Evolutionary conservation across 805 yeast genomes (phyloP), one percentile per base, ranked within the genome.

Genomic region (Candida mattraensis): DNA sequence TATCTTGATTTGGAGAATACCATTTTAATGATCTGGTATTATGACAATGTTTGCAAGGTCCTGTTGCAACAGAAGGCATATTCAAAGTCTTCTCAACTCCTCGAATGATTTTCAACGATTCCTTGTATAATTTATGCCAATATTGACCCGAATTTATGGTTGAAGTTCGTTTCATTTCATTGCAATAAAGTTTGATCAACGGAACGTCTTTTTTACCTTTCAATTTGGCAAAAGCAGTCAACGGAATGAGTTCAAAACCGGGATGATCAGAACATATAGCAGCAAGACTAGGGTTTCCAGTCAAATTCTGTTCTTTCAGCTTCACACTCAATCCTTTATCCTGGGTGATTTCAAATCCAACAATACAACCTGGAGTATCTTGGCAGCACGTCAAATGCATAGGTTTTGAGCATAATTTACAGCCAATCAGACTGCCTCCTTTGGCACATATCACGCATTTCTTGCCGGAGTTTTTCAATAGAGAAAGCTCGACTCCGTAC

Each of bases 351-450:
- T 62, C 65, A 48, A 84, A 82, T 2, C 89, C 91, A 30, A 79
- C 42, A 37, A 58, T 56, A 46, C 62, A 67, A n/a, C 64, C 64
- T 0, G 63, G 53, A 5, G 65, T 53, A 35, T 70, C 72, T 38
- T 72, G 75, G 10, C 80, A 80, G 64, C 87, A 83, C 0, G 80
- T 80, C 1, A 74, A 64, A 56, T 80, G 86, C 21, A 61, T 35
- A 10, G 47, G 37, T 30, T 49, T 54, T 3, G 58, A 45, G 50
- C 85, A 80, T 11, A 60, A 37, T 11, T 60, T 62, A 54, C 88
- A 80, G 10, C 46, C 48, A 2, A 66, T 48, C 29, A 78, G 52
- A 0, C 76, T 69, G 3, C 87, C 87, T 32, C 76, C 75, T 3
- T 35, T 41, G 7, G 61, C 57, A 43, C 84, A 74, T 2, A 72